These are phyloP conservation scores for Schizosaccharomyces cryophilus DNA, from an alignment of 805 yeast species.

Conservation along the genomic window DNA sequence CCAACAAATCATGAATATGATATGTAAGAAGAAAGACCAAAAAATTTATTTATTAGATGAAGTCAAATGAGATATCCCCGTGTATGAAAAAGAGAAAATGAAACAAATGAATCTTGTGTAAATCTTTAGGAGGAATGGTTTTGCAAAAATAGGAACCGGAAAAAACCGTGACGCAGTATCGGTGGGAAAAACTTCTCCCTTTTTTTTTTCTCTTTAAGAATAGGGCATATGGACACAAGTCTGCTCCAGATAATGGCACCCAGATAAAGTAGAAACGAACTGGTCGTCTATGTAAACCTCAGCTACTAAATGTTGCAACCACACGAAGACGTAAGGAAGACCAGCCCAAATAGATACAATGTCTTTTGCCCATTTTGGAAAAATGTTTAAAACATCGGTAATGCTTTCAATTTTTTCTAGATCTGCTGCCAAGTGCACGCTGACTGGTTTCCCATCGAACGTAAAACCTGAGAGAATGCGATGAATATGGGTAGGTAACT, in stretches of 20 bases:
- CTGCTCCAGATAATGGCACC: background rate
- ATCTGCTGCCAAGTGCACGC: background rate
- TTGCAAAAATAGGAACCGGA: background rate
- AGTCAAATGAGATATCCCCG: too few relatives aligned
- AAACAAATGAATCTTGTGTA: too few relatives aligned
- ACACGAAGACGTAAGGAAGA: conserved; percentile 2
- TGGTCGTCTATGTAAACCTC: background rate
- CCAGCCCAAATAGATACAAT: conserved; percentile 2
- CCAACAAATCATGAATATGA: too few relatives aligned
- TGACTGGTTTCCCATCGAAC: background rate
- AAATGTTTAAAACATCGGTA: conserved; percentile 2
- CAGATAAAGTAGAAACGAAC: background rate
- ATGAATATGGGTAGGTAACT: background rate
- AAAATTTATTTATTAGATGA: too few relatives aligned
- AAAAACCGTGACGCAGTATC: too few relatives aligned
- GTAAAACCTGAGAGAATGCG: background rate
- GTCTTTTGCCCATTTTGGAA: conserved; percentile 2
- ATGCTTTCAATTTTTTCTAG: background rate
- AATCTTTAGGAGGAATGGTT: too few relatives aligned
- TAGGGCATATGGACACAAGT: background rate
- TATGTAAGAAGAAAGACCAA: too few relatives aligned
- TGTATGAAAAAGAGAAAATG: too few relatives aligned
- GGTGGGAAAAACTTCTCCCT: too few relatives aligned
- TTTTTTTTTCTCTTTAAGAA: background rate
- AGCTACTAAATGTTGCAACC: background rate